phyloP scores from a whole-genome alignment of 352 stramenopile genomes.

The Globisporangium acanthophoron region DNA sequence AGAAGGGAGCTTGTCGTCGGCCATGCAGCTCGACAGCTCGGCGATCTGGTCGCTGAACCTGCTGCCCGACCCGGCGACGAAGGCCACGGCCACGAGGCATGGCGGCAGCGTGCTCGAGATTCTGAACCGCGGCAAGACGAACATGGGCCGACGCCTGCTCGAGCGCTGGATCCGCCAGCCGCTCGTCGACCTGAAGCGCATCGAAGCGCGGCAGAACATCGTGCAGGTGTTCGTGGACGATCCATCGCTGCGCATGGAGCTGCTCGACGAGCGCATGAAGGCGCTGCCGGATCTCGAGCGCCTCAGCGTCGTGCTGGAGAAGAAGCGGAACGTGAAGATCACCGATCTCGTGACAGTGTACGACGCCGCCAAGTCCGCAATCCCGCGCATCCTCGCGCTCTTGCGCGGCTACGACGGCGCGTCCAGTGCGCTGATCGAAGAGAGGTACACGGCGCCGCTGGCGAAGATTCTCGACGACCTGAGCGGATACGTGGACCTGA shows the following conservation, averaged over 20 bases:
- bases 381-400: constrained; percentile 58
- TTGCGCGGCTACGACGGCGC: constrained; percentile 42
- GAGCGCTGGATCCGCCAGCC: constrained; percentile 97
- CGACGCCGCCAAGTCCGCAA: constrained; percentile 60
- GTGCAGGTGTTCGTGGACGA: constrained; percentile 93
- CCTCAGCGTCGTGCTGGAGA: constrained; percentile 59
- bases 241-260: constrained; percentile 74
- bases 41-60: constrained; percentile 92
- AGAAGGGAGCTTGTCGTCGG: constrained; percentile 68
- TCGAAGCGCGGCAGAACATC: constrained; percentile 87
- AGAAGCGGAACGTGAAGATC: constrained; percentile 72
- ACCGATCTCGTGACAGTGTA: constrained; percentile 80
- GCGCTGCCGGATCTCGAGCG: constrained; percentile 71
- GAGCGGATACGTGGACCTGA: constrained; percentile 55
- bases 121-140: constrained; percentile 93
- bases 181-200: constrained; percentile 83
- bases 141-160: constrained; percentile 90
- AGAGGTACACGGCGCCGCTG: constrained; percentile 41
- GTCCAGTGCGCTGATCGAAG: constrained; percentile 30
- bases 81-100: constrained; percentile 25
- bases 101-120: constrained; percentile 91
- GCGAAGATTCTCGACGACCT: constrained; percentile 63
- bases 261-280: constrained; percentile 88
- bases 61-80: constrained; percentile 68
- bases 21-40: constrained; percentile 91